Evolutionary conservation across 805 yeast genomes (phyloP).

Genomic region (Kazachstania bromeliacearum): DNA sequence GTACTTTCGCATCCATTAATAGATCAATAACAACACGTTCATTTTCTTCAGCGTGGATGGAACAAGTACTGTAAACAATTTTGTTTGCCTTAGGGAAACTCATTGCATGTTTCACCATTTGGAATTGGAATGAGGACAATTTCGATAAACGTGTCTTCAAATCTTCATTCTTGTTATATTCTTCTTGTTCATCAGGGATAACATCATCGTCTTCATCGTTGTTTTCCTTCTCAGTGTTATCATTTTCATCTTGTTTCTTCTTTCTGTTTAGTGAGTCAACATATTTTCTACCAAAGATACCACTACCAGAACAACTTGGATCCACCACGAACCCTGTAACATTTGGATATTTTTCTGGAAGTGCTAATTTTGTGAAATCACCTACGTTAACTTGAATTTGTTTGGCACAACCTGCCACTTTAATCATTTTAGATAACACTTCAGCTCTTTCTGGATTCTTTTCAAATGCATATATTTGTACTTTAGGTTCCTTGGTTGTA

Average conservation of each 20-base stretch:
- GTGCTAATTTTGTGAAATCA: constrained; percentile 33
- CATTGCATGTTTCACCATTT: constrained; percentile 82
- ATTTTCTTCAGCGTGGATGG: constrained; percentile 87
- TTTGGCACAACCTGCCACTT: constrained; percentile 55
- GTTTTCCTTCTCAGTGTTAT: constrained; percentile 14
- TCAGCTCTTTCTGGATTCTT: constrained; percentile 66
- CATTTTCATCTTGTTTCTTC: constrained; percentile 8
- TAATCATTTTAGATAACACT: constrained; percentile 66
- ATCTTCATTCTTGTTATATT: constrained; percentile 38
- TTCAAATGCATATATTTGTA: constrained; percentile 63
- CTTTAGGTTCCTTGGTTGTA: constrained; percentile 15
- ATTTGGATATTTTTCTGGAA: constrained; percentile 45
- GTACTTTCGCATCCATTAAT: constrained; percentile 55
- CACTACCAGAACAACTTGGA: constrained; percentile 97
- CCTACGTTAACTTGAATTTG: constrained; percentile 43
- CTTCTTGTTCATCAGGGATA: constrained; percentile 26
- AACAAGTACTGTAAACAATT: constrained; percentile 91
- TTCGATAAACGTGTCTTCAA: constrained; percentile 40
- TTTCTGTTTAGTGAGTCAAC: constrained; percentile 37
- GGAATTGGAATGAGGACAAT: constrained; percentile 77
- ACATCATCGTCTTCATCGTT: not conserved
- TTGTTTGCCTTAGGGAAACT: constrained; percentile 65
- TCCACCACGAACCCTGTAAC: constrained; percentile 83
- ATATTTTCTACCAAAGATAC: constrained; percentile 83
- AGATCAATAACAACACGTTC: constrained; percentile 83